Percentiles rank a stretch among this genome's conserved stretches.
These are phyloP conservation scores for Curvularia spicifera DNA, from an alignment of 2,329 filamentous ascomycete species.

Conservation along the genomic window DNA sequence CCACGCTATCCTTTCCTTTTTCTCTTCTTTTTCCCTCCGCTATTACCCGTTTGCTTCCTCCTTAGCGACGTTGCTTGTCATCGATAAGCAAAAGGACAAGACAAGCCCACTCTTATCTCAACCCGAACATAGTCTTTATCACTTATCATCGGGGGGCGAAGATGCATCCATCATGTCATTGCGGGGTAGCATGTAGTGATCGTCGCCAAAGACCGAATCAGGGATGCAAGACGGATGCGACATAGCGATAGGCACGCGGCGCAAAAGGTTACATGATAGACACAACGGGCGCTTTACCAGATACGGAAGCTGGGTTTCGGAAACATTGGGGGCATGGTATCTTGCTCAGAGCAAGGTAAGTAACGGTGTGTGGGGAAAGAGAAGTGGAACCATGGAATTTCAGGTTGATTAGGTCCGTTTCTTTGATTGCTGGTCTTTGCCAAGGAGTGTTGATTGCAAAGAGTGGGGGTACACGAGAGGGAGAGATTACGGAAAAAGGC, in stretches of 20 bases:
- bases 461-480: not conserved
- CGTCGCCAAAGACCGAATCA: not conserved
- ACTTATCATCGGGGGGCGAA: not conserved
- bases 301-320: conserved; percentile 30
- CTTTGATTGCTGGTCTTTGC: not conserved
- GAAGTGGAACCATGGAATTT: not conserved
- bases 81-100: not conserved
- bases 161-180: not conserved
- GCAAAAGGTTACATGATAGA: conserved; percentile 19
- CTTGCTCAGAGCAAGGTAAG: not conserved
- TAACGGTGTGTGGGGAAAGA: not conserved
- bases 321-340: not conserved
- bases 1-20: not conserved
- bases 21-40: not conserved
- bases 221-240: not conserved
- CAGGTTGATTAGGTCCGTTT: not conserved
- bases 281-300: conserved; percentile 17
- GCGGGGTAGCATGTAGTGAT: not conserved
- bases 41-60: not conserved
- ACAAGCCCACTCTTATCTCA: not conserved
- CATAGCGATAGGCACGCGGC: not conserved
- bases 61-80: not conserved
- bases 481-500: not conserved
- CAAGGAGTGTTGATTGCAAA: not conserved
- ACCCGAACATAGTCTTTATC: not conserved